These are phyloP conservation scores for Solanum hybrid DNA, from an alignment of 305 asterid genomes.

Conservation along the genomic window DNA sequence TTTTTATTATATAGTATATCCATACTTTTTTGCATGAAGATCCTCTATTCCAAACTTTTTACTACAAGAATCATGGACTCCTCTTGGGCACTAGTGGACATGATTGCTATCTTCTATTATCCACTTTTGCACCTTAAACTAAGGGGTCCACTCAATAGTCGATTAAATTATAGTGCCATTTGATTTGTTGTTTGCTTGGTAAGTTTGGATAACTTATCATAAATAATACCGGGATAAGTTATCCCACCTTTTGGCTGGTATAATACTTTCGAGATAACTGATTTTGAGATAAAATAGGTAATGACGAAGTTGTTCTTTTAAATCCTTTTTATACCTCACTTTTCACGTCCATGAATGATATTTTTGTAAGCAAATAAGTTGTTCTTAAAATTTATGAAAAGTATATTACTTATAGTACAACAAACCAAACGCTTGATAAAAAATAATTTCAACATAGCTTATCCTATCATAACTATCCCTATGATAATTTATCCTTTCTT, in stretches of 20 bases:
- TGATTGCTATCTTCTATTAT: background rate
- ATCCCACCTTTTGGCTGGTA: rapidly evolving
- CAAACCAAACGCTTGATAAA: no score
- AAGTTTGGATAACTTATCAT: background rate
- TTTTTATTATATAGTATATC: background rate
- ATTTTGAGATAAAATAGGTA: background rate
- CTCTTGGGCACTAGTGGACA: background rate
- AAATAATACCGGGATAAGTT: background rate
- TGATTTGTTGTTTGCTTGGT: background rate
- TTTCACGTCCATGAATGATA: no score
- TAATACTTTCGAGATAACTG: no score
- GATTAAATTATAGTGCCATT: background rate
- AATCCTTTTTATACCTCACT: no score
- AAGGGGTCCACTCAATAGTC: background rate
- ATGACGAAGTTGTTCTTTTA: background rate
- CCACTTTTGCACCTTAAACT: background rate
- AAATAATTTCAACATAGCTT: no score
- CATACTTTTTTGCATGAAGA: background rate
- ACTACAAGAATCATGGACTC: background rate
- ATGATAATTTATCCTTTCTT: no score
- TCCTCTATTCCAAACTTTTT: background rate
- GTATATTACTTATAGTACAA: background rate
- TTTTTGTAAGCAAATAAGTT: background rate
- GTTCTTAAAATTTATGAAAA: background rate
- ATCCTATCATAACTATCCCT: no score